A percentile compares a stretch with the other conserved stretches of the same genome.
Evolutionary conservation across 2,329 filamentous ascomycete genomes (phyloP).

Genomic region (Calonectria naviculata): DNA sequence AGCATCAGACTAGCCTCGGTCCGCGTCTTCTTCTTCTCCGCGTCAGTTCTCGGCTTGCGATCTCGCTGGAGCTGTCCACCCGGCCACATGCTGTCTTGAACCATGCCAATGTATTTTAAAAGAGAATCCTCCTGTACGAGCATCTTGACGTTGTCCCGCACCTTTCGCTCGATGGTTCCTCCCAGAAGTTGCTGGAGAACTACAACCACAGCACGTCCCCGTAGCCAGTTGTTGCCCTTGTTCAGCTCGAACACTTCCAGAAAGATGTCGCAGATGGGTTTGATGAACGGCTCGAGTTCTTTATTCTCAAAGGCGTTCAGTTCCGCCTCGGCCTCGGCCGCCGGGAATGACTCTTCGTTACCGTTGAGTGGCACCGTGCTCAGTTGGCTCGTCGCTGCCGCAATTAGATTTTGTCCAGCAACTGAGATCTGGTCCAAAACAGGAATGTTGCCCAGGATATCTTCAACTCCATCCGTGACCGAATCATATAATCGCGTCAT

Average conservation of each 20-base stretch:
- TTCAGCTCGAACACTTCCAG: constrained; percentile 96
- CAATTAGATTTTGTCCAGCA: constrained; percentile 90
- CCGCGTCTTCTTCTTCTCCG: constrained; percentile 82
- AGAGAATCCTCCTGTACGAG: constrained; percentile 83
- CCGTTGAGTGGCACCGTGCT: constrained; percentile 64
- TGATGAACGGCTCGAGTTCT: constrained; percentile 94
- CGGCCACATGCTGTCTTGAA: constrained; percentile 88
- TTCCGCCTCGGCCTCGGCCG: constrained; percentile 90
- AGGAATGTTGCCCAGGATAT: constrained; percentile 95
- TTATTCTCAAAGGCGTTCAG: constrained; percentile 91
- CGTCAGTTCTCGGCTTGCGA: constrained; percentile 68
- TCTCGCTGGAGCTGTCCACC: constrained; percentile 66
- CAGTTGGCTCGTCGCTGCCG: constrained; percentile 76
- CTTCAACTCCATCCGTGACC: constrained; percentile 97
- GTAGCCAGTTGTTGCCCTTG: constrained; percentile 95
- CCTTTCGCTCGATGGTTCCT: constrained; percentile 95
- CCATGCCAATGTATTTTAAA: constrained; percentile 77
- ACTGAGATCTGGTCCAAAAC: constrained; percentile 94
- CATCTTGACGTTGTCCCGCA: constrained; percentile 83
- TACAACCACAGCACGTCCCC: constrained; percentile 93
- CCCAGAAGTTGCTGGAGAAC: constrained; percentile 96
- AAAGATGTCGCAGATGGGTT: constrained; percentile 98
- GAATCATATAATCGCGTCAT: constrained; percentile 96
- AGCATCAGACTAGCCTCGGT: constrained; percentile 91
- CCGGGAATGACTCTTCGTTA: constrained; percentile 61